phyloP scores from a whole-genome alignment of 1,284 basidiomycete genomes.

The Malassezia globosa region DNA sequence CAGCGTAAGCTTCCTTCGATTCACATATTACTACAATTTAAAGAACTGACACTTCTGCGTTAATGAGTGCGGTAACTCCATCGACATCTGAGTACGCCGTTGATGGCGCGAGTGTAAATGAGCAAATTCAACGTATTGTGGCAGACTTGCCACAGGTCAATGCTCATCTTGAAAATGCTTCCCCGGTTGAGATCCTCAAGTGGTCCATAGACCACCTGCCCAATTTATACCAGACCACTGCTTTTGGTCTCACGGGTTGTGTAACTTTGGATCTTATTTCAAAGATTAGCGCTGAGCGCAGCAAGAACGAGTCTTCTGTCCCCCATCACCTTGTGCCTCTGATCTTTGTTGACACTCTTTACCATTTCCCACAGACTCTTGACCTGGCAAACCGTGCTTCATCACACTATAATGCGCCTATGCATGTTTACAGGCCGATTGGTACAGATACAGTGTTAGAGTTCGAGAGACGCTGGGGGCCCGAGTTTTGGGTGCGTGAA shows the following conservation, averaged over 20 bases:
- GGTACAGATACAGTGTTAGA: constrained; percentile 60
- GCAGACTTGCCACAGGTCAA: constrained; percentile 36
- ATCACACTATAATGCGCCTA: constrained; percentile 60
- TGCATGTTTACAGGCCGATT: constrained; percentile 70
- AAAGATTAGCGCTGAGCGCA: constrained; percentile 32
- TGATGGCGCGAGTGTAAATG: constrained; percentile 2
- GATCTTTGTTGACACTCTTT: constrained; percentile 65
- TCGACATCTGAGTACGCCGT: too few species aligned
- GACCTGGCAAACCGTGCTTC: constrained; percentile 71
- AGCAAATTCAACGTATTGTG: constrained; percentile 13
- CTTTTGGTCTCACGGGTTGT: constrained; percentile 45
- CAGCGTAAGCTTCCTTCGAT: too few species aligned
- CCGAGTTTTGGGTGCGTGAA: constrained; percentile 74
- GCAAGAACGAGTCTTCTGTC: constrained; percentile 18
- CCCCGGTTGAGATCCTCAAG: constrained; percentile 37
- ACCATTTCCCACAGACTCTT: constrained; percentile 89
- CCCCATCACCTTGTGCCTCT: constrained; percentile 42
- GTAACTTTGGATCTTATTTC: constrained; percentile 43
- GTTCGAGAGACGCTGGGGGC: constrained; percentile 72
- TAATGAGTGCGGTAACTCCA: too few species aligned
- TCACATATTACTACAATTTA: too few species aligned
- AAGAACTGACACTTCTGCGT: too few species aligned
- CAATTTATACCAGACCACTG: constrained; percentile 45
- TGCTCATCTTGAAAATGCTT: constrained; percentile 33
- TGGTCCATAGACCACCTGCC: constrained; percentile 46